These are phyloP conservation scores for Pleurotus platypus DNA, from an alignment of 768 basidiomycete species.

Conservation along the genomic window DNA sequence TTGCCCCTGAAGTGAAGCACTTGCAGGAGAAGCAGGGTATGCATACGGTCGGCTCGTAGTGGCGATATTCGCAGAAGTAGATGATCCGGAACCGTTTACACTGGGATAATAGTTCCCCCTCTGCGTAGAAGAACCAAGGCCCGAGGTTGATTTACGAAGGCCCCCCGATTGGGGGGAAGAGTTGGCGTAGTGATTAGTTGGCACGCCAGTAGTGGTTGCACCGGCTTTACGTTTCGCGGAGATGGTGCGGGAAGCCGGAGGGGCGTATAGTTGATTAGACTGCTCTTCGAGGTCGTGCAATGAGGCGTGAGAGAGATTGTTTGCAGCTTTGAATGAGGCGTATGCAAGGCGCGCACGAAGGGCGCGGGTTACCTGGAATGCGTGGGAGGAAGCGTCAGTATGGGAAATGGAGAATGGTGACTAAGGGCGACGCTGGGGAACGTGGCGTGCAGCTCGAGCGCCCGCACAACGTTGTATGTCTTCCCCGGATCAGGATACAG, in stretches of 20 bases:
- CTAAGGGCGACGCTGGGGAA: not conserved
- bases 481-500: constrained; percentile 14
- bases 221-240: constrained; percentile 55
- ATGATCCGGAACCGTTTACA: constrained; percentile 19
- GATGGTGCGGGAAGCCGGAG: constrained; percentile 47
- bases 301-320: constrained; percentile 64
- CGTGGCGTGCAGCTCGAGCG: not conserved
- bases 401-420: constrained; percentile 7
- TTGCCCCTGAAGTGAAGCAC: constrained; percentile 33
- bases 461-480: too few relatives aligned
- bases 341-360: constrained; percentile 79
- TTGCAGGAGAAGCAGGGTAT: constrained; percentile 27
- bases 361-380: constrained; percentile 69
- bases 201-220: constrained; percentile 20
- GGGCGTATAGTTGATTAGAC: constrained; percentile 36
- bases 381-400: constrained; percentile 28
- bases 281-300: constrained; percentile 73
- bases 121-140: constrained; percentile 41
- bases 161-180: constrained; percentile 45
- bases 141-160: constrained; percentile 35
- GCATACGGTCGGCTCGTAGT: constrained; percentile 27
- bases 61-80: constrained; percentile 15
- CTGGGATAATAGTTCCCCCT: constrained; percentile 31
- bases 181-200: constrained; percentile 46
- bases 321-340: constrained; percentile 79